Percentiles rank a stretch among this genome's conserved stretches.
Conservation (phyloP, 768 basidiomycete genomes). For the Hygrophoropsis aurantiaca region DNA sequence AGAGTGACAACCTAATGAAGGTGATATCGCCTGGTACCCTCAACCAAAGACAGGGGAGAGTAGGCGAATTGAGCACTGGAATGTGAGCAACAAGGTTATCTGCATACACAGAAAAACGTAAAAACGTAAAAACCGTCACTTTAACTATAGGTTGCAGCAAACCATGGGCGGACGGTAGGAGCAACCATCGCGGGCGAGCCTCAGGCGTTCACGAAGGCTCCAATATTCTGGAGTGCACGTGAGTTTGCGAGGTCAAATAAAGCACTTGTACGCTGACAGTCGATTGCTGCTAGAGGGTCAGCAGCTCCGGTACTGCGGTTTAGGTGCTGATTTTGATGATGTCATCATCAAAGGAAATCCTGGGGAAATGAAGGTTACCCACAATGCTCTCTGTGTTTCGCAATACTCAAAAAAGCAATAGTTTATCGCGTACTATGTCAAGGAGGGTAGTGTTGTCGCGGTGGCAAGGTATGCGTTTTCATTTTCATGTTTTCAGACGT, state of each 20-base stretch:
- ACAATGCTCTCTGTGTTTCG: neutral
- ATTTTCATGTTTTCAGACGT: too few species aligned
- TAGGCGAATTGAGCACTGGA: constrained; percentile 87
- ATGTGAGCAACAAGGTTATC: constrained; percentile 45
- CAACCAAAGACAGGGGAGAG: constrained; percentile 50
- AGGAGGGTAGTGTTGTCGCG: constrained; percentile 61
- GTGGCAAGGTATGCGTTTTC: constrained; percentile 52
- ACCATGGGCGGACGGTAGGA: constrained; percentile 84
- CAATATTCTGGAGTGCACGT: constrained; percentile 92
- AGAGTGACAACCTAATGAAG: constrained; percentile 26
- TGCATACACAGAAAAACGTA: too few species aligned
- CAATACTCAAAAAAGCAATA: constrained; percentile 26
- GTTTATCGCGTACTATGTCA: constrained; percentile 83
- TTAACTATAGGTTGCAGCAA: constrained; percentile 77
- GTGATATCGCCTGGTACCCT: constrained; percentile 83
- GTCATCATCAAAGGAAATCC: constrained; percentile 75
- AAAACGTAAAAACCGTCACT: too few species aligned
- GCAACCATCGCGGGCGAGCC: constrained; percentile 66
- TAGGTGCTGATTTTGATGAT: constrained; percentile 71
- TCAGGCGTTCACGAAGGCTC: constrained; percentile 73
- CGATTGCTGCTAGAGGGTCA: constrained; percentile 60
- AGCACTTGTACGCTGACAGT: constrained; percentile 1
- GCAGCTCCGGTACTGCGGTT: constrained; percentile 83
- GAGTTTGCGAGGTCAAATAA: constrained; percentile 31
- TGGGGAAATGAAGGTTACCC: constrained; percentile 68